These are phyloP conservation scores for Bidens hawaiensis DNA, from an alignment of 140 eudicot genomes.

Conservation along the genomic window DNA sequence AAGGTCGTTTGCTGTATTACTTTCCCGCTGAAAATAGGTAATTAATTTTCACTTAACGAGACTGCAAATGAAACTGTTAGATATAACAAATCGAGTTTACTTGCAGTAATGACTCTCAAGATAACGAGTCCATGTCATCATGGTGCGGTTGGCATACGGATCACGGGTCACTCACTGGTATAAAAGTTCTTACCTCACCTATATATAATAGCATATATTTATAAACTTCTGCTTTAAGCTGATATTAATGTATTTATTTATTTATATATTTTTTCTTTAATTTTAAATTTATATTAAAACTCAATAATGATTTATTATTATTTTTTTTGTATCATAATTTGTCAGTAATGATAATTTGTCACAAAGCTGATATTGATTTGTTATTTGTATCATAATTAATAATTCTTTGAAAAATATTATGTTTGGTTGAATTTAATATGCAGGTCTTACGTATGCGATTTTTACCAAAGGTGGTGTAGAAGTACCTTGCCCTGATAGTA, in stretches of 20 bases:
- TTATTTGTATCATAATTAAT: not conserved
- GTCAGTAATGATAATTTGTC: too few species aligned
- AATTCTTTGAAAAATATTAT: not conserved
- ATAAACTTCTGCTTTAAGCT: not conserved
- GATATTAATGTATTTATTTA: too few species aligned
- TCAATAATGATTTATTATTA: too few species aligned
- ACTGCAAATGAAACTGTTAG: not conserved
- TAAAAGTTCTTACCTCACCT: slow-evolving; percentile 2
- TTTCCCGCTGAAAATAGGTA: slow-evolving; percentile 72
- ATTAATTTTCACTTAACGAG: not conserved
- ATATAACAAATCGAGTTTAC: not conserved
- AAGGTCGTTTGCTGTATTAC: slow-evolving; percentile 91
- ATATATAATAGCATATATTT: not conserved
- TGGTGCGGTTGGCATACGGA: slow-evolving; percentile 99
- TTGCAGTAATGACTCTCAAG: slow-evolving; percentile 48
- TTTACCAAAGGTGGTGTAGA: slow-evolving; percentile 58
- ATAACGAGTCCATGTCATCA: slow-evolving; percentile 65
- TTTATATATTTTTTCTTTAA: too few species aligned
- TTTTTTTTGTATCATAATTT: too few species aligned
- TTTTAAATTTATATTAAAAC: too few species aligned
- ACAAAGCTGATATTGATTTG: too few species aligned
- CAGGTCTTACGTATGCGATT: slow-evolving; percentile 87
- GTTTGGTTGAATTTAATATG: slow-evolving; percentile 25
- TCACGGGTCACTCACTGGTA: slow-evolving; percentile 97
- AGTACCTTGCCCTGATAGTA: slow-evolving; percentile 69